Evolutionary conservation across 192 early-diverging fungal species (phyloP), one percentile per base, ranked within the genome.

Genomic region (Umbelopsis sp.): DNA sequence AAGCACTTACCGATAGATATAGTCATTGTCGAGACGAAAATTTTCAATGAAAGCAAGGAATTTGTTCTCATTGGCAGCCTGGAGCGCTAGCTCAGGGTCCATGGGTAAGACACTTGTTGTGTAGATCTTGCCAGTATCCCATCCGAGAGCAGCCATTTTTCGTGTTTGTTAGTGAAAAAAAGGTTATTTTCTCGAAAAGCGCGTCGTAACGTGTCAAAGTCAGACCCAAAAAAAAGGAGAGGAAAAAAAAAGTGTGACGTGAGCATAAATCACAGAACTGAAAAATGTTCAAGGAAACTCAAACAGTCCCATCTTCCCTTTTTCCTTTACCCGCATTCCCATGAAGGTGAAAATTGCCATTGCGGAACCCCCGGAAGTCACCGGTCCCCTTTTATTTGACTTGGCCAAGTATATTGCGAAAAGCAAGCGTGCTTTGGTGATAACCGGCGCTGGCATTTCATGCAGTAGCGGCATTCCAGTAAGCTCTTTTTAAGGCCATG

Each of bases 401-500:
- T 35, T 83, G 7, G 73, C 78, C 18, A 47, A 71, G 49, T 66
- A 49, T 9, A 72, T 83, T 22, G 55, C 67, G 18, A 72, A 71
- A 44, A 79, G 84, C 44, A 90, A 85, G 75, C 76, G 85, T 41
- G 78, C 78, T 25, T 53, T 94, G 23, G 84, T 93, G 46, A 88
- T 95, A 30, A 92, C 91, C 12, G 95, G 95, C 61, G 95, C 95
- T n/a, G 95, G 95, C 35, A 94, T 96, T 55, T 95, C 93, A 27
- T 92, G 93, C 51, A 88, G 89, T 68, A 91, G 89, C 47, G 95
- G 95, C 9, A 96, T 96, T 76, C 95, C 95, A 16, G 90, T 92
- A 81, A 78, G 81, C 79, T 5, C 46, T 49, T 33, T 70, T 41
- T 41, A 41, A 41, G 64, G 10, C 55, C 48, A 75, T 37, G 52